A percentile compares a stretch with the other conserved stretches of the same genome.
These are phyloP conservation scores for Leptographium lundbergii DNA, from an alignment of 2,329 filamentous ascomycete species.

Conservation along the genomic window DNA sequence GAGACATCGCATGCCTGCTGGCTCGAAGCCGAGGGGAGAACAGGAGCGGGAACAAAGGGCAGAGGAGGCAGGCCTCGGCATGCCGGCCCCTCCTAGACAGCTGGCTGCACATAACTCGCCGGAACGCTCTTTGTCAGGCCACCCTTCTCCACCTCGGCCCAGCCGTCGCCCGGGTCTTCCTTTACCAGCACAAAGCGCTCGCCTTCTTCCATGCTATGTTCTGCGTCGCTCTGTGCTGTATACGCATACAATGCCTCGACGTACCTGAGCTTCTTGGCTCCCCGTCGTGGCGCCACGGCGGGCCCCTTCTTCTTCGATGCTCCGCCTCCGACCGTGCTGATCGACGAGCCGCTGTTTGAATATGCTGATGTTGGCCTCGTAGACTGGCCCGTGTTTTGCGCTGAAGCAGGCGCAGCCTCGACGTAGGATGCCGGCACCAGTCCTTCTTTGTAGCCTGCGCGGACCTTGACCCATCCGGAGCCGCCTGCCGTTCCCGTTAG, in stretches of 20 bases:
- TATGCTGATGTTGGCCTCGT: slow-evolving; percentile 62
- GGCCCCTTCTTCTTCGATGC: slow-evolving; percentile 73
- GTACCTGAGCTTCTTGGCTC: slow-evolving; percentile 87
- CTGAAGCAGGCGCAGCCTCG: slow-evolving; percentile 44
- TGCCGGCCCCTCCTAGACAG: slow-evolving; percentile 17
- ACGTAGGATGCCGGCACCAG: slow-evolving; percentile 81
- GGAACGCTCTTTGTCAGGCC: slow-evolving; percentile 81
- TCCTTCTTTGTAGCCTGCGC: slow-evolving; percentile 61
- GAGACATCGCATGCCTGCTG: background rate
- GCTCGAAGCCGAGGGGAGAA: background rate
- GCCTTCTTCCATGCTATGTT: slow-evolving; percentile 83
- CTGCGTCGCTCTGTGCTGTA: slow-evolving; percentile 67
- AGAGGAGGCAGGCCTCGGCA: background rate
- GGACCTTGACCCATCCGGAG: slow-evolving; percentile 81
- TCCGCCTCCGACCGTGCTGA: slow-evolving; percentile 22
- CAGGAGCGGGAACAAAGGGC: background rate
- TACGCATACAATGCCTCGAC: slow-evolving; percentile 93
- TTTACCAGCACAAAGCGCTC: slow-evolving; percentile 85
- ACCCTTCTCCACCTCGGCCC: slow-evolving; percentile 92
- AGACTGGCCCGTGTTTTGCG: slow-evolving; percentile 32
- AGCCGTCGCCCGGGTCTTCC: slow-evolving; percentile 83
- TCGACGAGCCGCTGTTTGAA: slow-evolving; percentile 63
- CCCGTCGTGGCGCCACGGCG: slow-evolving; percentile 77
- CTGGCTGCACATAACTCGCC: slow-evolving; percentile 78
- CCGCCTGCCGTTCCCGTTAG: slow-evolving; percentile 47